Conservation (phyloP, 2,329 filamentous ascomycete species). For the Fusarium sp. region DNA sequence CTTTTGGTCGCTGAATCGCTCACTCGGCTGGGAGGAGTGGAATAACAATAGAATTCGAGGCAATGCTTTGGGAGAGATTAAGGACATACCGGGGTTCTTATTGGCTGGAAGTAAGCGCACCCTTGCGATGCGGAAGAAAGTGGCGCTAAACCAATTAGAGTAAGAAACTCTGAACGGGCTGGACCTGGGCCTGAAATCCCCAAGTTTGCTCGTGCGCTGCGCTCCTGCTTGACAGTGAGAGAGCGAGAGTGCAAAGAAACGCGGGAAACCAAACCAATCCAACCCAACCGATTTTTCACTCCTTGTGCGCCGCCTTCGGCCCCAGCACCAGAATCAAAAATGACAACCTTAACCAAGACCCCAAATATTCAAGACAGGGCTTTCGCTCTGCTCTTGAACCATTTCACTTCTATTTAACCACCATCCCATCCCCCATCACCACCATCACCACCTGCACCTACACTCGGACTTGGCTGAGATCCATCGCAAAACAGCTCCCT, state of each 20-base stretch:
- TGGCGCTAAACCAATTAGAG: constrained; percentile 30
- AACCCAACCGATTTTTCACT: constrained; percentile 50
- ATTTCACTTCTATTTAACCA: constrained; percentile 43
- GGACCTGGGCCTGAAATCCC: constrained; percentile 29
- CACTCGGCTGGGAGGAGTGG: constrained; percentile 33
- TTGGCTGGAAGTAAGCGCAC: constrained; percentile 25
- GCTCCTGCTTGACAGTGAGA: constrained; percentile 1
- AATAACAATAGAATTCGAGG: constrained; percentile 31
- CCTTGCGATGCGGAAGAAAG: constrained; percentile 18
- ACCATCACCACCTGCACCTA: constrained; percentile 41
- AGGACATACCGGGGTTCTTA: neutral
- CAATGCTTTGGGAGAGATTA: constrained; percentile 26
- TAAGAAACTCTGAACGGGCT: constrained; percentile 25
- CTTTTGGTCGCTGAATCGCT: constrained; percentile 36
- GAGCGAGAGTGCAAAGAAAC: constrained; percentile 30
- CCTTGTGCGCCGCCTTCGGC: constrained; percentile 55
- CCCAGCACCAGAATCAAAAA: constrained; percentile 53
- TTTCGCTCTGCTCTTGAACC: constrained; percentile 45
- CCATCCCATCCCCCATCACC: constrained; percentile 38
- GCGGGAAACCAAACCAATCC: constrained; percentile 47
- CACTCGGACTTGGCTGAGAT: constrained; percentile 9
- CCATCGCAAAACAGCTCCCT: neutral
- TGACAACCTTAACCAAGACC: constrained; percentile 56
- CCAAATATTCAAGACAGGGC: constrained; percentile 54
- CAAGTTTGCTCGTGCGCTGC: constrained; percentile 18